Evolutionary conservation across 129 eudicot genomes (phyloP).

Genomic region (Gnaphalium uliginosum): DNA sequence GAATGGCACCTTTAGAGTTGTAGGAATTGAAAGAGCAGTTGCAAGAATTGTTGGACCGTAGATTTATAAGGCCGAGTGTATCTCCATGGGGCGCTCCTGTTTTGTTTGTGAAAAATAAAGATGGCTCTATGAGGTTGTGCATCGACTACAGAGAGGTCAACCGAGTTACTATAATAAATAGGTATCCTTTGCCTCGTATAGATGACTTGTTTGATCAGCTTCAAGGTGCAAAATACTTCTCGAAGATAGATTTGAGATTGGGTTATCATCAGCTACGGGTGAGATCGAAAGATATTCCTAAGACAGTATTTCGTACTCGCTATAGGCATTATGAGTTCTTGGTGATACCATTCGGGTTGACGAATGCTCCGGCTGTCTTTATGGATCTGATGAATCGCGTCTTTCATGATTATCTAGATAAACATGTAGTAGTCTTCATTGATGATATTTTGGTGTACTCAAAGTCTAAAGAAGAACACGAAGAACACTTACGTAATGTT

Average conservation of each 20-base stretch:
- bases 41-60: background rate
- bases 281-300: no score
- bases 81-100: background rate
- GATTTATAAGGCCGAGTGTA: background rate
- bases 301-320: no score
- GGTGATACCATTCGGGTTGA: no score
- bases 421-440: no score
- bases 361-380: no score
- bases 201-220: background rate
- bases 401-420: no score
- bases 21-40: background rate
- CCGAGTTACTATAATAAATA: background rate
- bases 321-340: no score
- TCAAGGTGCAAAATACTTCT: background rate
- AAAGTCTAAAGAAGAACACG: no score
- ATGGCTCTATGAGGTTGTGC: background rate
- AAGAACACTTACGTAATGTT: no score
- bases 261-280: no score
- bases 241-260: background rate
- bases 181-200: background rate
- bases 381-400: no score
- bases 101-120: background rate
- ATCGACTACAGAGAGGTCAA: background rate
- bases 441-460: no score
- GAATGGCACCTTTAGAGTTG: slow-evolving; percentile 4